phyloP scores from a whole-genome alignment of 306 rosid species.

The Begonia loranthoides region DNA sequence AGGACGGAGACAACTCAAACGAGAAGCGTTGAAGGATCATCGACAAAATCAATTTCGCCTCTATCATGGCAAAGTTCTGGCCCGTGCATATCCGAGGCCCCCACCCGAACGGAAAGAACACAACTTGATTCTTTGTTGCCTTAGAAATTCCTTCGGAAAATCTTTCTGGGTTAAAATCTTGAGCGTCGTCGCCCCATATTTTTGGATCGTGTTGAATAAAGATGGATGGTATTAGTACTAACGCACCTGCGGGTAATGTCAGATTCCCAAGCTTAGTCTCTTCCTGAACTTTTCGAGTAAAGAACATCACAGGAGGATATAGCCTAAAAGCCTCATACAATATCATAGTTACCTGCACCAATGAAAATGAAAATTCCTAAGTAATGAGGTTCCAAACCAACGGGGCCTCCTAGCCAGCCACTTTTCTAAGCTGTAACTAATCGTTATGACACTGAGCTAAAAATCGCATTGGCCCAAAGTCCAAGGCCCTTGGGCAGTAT shows the following conservation, averaged over 20 bases:
- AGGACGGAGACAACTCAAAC: constrained; percentile 27
- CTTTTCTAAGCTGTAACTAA: not conserved
- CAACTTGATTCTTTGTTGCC: constrained; percentile 27
- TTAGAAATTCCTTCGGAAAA: constrained; percentile 35
- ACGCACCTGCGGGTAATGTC: constrained; percentile 27
- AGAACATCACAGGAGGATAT: constrained; percentile 17
- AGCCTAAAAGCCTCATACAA: constrained; percentile 39
- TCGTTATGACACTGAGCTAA: too few relatives aligned
- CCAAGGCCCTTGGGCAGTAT: too few relatives aligned
- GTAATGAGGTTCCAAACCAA: too few relatives aligned
- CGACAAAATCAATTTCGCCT: constrained; percentile 28
- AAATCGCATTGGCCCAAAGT: too few relatives aligned
- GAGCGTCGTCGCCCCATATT: constrained; percentile 46
- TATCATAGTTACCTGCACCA: too few relatives aligned
- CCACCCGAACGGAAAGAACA: constrained; percentile 28
- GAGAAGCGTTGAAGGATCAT: constrained; percentile 26
- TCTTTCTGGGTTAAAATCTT: constrained; percentile 46
- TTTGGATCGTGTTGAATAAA: constrained; percentile 27
- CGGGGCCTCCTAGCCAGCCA: too few relatives aligned
- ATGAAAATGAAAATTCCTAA: too few relatives aligned
- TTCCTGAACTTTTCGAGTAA: constrained; percentile 2
- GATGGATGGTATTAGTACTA: constrained; percentile 12
- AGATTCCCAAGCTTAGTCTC: constrained; percentile 25
- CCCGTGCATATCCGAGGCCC: constrained; percentile 24
- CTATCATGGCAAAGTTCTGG: constrained; percentile 17